Percentiles rank a stretch among this genome's conserved stretches.
Evolutionary conservation across 2,329 filamentous ascomycete species (phyloP).

Genomic region (Alternaria brassicae): DNA sequence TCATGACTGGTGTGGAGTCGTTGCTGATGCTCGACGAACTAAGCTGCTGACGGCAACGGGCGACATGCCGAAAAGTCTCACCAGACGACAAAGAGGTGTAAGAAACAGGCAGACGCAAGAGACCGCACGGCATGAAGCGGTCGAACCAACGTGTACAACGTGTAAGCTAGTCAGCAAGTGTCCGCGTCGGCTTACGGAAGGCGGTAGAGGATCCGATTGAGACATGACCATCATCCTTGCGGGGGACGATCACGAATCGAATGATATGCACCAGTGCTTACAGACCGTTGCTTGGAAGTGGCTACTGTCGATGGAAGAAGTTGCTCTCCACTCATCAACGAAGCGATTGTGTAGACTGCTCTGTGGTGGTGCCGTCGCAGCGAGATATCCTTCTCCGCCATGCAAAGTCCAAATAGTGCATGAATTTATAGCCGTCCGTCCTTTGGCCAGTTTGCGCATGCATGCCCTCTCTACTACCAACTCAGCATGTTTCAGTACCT

Average conservation of each 20-base stretch:
- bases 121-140: not conserved
- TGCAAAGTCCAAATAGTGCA: not conserved
- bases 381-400: not conserved
- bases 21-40: not conserved
- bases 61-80: not conserved
- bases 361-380: not conserved
- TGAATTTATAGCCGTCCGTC: not conserved
- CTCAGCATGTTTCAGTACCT: not conserved
- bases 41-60: not conserved
- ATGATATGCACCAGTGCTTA: not conserved
- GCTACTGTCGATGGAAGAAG: not conserved
- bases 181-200: not conserved
- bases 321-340: not conserved
- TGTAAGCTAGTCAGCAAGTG: not conserved
- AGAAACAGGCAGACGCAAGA: not conserved
- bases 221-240: not conserved
- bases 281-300: not conserved
- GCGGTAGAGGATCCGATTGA: not conserved
- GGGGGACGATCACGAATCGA: not conserved
- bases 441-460: not conserved
- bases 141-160: not conserved
- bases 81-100: not conserved
- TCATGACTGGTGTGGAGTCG: not conserved
- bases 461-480: not conserved
- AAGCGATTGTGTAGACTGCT: not conserved